phyloP scores from a whole-genome alignment of 768 basidiomycete genomes.

The Lactifluus rugatus region DNA sequence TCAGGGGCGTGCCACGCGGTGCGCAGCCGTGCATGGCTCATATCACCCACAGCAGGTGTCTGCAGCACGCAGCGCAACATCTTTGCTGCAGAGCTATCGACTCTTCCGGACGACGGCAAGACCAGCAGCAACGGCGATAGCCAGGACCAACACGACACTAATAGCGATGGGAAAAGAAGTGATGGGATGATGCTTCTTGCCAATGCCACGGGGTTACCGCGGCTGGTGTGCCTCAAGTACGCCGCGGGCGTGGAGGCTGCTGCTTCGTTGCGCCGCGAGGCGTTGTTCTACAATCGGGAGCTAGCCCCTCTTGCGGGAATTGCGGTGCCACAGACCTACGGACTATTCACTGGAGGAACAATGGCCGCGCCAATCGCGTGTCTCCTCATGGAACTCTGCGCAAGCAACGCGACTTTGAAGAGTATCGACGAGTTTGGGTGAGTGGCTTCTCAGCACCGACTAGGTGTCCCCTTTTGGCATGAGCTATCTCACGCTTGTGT shows the following conservation, averaged over 20 bases:
- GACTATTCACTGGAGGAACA: constrained; percentile 5
- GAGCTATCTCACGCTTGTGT: too few relatives aligned
- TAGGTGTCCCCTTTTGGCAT: too few relatives aligned
- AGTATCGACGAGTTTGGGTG: constrained; percentile 5
- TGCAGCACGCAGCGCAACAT: constrained; percentile 1
- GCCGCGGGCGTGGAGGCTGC: background rate
- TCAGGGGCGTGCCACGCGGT: background rate
- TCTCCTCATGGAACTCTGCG: constrained; percentile 8
- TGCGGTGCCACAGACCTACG: constrained; percentile 3
- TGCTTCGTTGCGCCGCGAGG: background rate
- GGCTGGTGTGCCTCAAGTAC: constrained; percentile 6
- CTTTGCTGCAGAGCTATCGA: background rate
- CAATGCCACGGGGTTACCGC: background rate
- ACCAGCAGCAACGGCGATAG: background rate
- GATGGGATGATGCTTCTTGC: background rate
- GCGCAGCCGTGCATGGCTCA: background rate
- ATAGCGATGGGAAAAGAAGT: too few relatives aligned
- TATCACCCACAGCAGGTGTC: background rate
- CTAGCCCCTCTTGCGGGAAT: constrained; percentile 1
- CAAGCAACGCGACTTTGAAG: background rate
- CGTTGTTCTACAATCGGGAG: background rate
- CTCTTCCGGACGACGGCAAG: background rate
- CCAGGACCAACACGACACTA: background rate
- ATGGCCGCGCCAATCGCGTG: background rate
- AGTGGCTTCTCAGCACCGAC: background rate